Evolutionary conservation across 495 filamentous ascomycete genomes (phyloP).

Genomic region (Xylaria venustula): DNA sequence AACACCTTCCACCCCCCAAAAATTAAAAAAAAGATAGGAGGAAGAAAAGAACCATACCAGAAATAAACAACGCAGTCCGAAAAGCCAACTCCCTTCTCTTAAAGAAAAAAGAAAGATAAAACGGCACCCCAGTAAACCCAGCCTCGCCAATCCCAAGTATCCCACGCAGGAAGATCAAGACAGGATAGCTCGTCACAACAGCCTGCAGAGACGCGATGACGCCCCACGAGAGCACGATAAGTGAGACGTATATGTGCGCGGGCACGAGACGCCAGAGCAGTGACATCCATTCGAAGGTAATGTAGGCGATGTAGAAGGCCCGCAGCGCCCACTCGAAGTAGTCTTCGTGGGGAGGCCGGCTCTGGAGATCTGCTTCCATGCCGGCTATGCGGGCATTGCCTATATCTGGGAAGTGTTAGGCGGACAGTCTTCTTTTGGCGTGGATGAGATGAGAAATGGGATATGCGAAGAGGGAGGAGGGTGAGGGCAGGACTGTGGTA

Average conservation of each 20-base stretch:
- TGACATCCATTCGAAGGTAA: conserved; percentile 68
- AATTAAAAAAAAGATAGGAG: too few species aligned
- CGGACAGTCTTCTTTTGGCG: too few species aligned
- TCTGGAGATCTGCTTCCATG: conserved; percentile 61
- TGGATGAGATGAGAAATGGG: too few species aligned
- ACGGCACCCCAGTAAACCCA: conserved; percentile 76
- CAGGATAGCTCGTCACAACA: conserved; percentile 66
- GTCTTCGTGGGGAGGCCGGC: conserved; percentile 62
- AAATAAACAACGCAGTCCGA: conserved; percentile 76
- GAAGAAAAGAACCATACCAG: conserved; percentile 41
- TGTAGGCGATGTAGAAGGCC: conserved; percentile 72
- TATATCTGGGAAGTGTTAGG: conserved; percentile 54
- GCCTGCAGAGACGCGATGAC: conserved; percentile 71
- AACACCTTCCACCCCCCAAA: too few species aligned
- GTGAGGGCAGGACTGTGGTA: too few species aligned
- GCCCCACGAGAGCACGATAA: conserved; percentile 69
- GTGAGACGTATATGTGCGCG: conserved; percentile 57
- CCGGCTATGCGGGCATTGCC: conserved; percentile 78
- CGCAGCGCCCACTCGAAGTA: conserved; percentile 78
- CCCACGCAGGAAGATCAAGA: conserved; percentile 63
- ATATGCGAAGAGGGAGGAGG: too few species aligned
- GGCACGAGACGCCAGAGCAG: conserved; percentile 73
- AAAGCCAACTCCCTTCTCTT: conserved; percentile 78
- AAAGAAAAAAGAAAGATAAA: conserved; percentile 84
- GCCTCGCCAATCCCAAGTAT: conserved; percentile 73